Evolutionary conservation across 352 stramenopile genomes (phyloP), one percentile per base, ranked within the genome.

Genomic region (Paralagenidium karlingii): DNA sequence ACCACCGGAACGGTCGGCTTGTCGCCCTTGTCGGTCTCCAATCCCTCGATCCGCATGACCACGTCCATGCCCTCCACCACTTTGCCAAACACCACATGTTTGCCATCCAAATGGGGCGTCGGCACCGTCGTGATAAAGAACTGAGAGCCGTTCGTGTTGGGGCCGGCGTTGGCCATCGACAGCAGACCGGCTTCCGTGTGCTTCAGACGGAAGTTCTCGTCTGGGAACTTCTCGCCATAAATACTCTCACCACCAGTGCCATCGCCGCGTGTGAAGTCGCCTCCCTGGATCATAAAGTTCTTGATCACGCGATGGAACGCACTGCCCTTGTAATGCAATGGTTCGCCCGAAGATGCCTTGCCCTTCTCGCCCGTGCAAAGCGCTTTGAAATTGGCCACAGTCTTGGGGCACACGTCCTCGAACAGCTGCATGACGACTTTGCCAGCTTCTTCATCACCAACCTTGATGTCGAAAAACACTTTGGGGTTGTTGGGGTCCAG

Each of bases 141-240:
- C 81, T 98, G 94, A 42, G 85, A 97, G 34, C 93, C 89, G 60
- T 98, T 98, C 43, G 94, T 97, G 58, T 89, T 85, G 25, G 94
- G 91, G 16, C 93, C 92, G 9, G 89, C 81, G 70, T 98, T 98
- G 1, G 93, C 93, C 93, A 98, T 98, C 27, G 88, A 97, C 37
- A 98, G 59, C 40, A 97, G 73, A 13, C 94, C 96, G 33, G 82
- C 60, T 45, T 95, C 82, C 49, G 85, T 95, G 68, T 99, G 96
- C 55, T 96, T 97, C 30, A 98, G 64, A n/a, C 68, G 56, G 61
- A 99, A 98, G 73, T 98, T 99, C 64, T 99, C 94, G 63, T 98
- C 94, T 27, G 67, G 73, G 66, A 96, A 96, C 56, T 96, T 96
- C 49, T 96, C 81, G 37, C 85, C 87, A 57, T 91, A 96, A 30